These are phyloP conservation scores for Tolypocladium pustulatum DNA, from an alignment of 2,329 filamentous ascomycete genomes.

Conservation along the genomic window DNA sequence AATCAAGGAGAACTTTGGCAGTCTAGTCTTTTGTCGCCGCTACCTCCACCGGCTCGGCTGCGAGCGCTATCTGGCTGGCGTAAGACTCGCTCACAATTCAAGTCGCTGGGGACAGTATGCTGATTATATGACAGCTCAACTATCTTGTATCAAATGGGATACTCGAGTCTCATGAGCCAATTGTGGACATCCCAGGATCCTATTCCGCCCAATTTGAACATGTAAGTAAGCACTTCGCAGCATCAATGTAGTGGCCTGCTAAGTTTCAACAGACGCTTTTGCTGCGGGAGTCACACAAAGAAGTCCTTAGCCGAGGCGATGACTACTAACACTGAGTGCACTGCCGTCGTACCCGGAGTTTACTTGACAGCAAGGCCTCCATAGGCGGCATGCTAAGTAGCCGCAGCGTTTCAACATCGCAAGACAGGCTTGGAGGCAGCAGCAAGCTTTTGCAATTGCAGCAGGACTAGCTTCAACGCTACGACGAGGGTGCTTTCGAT, in stretches of 20 bases:
- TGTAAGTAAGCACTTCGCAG: slow-evolving; percentile 13
- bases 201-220: slow-evolving; percentile 57
- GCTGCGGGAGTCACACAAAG: slow-evolving; percentile 32
- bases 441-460: not conserved
- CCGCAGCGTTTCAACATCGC: not conserved
- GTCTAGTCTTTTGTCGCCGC: slow-evolving; percentile 48
- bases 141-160: slow-evolving; percentile 45
- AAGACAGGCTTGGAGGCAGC: too few relatives aligned
- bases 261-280: slow-evolving; percentile 30
- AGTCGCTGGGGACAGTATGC: not conserved
- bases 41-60: slow-evolving; percentile 54
- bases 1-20: slow-evolving; percentile 53
- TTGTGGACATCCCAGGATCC: slow-evolving; percentile 47
- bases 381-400: too few relatives aligned
- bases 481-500: not conserved
- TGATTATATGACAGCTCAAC: slow-evolving; percentile 35
- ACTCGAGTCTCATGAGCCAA: slow-evolving; percentile 44
- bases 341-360: not conserved
- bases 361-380: not conserved
- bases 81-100: slow-evolving; percentile 21
- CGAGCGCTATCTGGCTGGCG: slow-evolving; percentile 46
- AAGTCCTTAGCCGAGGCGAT: slow-evolving; percentile 40
- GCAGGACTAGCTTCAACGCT: not conserved
- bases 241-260: not conserved
- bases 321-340: slow-evolving; percentile 30